Evolutionary conservation across 1,284 basidiomycete species (phyloP).

Genomic region (Trichosporon sp.): DNA sequence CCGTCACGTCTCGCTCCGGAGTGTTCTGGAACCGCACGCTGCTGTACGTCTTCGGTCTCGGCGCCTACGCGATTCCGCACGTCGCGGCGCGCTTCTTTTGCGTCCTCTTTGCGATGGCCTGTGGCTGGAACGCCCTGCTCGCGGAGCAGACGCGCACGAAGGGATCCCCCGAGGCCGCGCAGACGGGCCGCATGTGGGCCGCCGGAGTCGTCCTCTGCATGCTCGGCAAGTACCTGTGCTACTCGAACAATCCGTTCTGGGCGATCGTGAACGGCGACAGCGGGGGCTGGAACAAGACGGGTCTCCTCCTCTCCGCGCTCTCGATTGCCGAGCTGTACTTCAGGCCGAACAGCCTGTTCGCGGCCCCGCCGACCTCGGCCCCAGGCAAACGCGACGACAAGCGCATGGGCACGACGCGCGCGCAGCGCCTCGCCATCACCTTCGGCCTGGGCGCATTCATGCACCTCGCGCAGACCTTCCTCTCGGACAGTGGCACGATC

Average conservation of each 20-base stretch:
- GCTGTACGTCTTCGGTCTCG: constrained; percentile 64
- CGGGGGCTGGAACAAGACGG: constrained; percentile 73
- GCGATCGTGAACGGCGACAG: constrained; percentile 69
- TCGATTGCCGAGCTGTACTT: constrained; percentile 49
- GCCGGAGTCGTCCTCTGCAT: constrained; percentile 71
- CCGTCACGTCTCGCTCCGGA: constrained; percentile 61
- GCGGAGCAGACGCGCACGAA: constrained; percentile 63
- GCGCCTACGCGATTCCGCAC: constrained; percentile 63
- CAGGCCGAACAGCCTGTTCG: constrained; percentile 46
- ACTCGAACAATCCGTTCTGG: constrained; percentile 87
- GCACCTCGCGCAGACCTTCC: constrained; percentile 75
- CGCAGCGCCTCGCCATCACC: constrained; percentile 31
- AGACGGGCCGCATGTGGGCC: constrained; percentile 62
- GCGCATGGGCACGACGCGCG: constrained; percentile 28
- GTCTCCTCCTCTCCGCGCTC: constrained; percentile 58
- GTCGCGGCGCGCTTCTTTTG: constrained; percentile 65
- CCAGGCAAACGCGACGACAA: constrained; percentile 24
- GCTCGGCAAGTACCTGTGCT: constrained; percentile 74
- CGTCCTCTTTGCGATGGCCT: constrained; percentile 64
- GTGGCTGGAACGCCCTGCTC: constrained; percentile 62
- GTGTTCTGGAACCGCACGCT: constrained; percentile 61
- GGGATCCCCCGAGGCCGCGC: constrained; percentile 58
- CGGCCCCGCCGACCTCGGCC: constrained; percentile 36
- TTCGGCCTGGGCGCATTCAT: constrained; percentile 73
- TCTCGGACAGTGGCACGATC: constrained; percentile 79